Percentiles rank a stretch among this genome's conserved stretches.
phyloP scores from a whole-genome alignment of 2,329 filamentous ascomycete species.

The Fonsecaea pedrosoi region DNA sequence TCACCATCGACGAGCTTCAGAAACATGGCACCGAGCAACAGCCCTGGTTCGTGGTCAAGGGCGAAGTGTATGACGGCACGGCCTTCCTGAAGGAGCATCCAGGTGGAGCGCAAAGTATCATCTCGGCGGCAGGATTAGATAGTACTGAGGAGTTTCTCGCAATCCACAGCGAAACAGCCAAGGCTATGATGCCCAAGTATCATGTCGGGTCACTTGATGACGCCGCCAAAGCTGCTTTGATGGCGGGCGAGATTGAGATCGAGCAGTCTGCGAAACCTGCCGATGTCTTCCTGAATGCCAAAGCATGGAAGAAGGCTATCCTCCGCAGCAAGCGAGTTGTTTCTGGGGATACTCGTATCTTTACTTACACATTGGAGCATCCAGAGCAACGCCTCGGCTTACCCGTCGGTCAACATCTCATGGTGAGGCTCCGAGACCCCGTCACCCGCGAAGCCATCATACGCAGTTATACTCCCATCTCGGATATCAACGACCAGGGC shows the following conservation, averaged over 20 bases:
- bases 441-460: slow-evolving; percentile 75
- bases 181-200: slow-evolving; percentile 84
- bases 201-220: slow-evolving; percentile 80
- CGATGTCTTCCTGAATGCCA: slow-evolving; percentile 72
- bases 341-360: slow-evolving; percentile 80
- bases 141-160: slow-evolving; percentile 87
- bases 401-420: slow-evolving; percentile 83
- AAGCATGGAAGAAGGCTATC: slow-evolving; percentile 74
- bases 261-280: slow-evolving; percentile 55
- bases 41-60: slow-evolving; percentile 88
- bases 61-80: slow-evolving; percentile 88
- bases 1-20: slow-evolving; percentile 74
- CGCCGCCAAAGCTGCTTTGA: slow-evolving; percentile 62
- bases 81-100: slow-evolving; percentile 81
- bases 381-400: slow-evolving; percentile 73
- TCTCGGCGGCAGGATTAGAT: slow-evolving; percentile 80
- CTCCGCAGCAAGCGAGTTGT: slow-evolving; percentile 72
- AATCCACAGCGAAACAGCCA: slow-evolving; percentile 92
- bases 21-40: slow-evolving; percentile 68
- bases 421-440: slow-evolving; percentile 79
- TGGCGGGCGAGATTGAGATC: slow-evolving; percentile 52
- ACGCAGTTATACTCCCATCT: slow-evolving; percentile 85
- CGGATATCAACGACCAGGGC: slow-evolving; percentile 66
- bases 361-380: slow-evolving; percentile 80
- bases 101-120: slow-evolving; percentile 83